Percentiles rank a stretch among this genome's conserved stretches.
These are phyloP conservation scores for Sphenostylis stenocarpa DNA, from an alignment of 306 rosid genomes.

Conservation along the genomic window DNA sequence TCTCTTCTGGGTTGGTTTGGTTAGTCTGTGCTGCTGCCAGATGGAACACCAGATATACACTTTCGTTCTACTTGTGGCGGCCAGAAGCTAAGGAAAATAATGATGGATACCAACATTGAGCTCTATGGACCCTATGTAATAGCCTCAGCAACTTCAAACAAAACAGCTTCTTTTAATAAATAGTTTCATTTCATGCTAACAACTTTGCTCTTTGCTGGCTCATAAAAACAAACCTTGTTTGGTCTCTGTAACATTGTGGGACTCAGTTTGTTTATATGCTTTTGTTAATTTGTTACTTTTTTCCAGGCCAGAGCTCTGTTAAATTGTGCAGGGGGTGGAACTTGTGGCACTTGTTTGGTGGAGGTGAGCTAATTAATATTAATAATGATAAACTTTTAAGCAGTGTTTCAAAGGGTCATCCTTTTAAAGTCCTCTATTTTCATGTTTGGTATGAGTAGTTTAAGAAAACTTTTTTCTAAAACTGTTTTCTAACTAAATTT, in stretches of 20 bases:
- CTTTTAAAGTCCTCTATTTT: not conserved
- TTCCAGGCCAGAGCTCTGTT: conserved; percentile 65
- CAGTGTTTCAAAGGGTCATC: not conserved
- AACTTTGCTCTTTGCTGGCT: not conserved
- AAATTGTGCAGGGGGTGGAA: conserved; percentile 89
- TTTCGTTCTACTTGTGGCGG: conserved; percentile 76
- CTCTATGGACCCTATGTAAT: conserved; percentile 87
- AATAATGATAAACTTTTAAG: not conserved
- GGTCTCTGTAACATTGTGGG: not conserved
- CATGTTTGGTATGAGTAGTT: not conserved
- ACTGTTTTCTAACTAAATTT: not conserved
- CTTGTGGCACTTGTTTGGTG: conserved; percentile 90
- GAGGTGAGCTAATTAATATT: conserved; percentile 77
- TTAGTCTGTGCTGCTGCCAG: conserved; percentile 89
- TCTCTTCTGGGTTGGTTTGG: not conserved
- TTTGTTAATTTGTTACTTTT: not conserved
- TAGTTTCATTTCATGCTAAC: not conserved
- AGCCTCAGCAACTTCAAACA: not conserved
- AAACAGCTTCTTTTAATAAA: not conserved
- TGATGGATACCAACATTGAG: conserved; percentile 77
- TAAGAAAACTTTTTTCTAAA: no score
- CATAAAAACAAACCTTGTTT: no score
- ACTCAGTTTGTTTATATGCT: not conserved
- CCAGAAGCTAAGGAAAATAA: conserved; percentile 73
- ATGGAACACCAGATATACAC: conserved; percentile 88